Evolutionary conservation across 805 yeast species (phyloP).

Genomic region (Citeromyces nyonsensis): DNA sequence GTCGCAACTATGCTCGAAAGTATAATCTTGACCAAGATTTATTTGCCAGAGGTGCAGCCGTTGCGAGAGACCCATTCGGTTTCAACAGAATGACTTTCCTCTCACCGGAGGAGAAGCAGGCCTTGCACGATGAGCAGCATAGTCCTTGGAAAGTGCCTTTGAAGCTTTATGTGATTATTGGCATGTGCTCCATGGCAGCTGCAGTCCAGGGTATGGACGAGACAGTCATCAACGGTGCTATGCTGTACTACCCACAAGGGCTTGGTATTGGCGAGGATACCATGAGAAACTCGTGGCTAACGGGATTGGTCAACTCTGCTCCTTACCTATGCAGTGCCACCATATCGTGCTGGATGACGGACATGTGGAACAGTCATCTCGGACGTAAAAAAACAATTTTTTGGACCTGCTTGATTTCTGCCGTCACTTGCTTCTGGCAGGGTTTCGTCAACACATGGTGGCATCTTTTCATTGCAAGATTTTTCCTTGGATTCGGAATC

Average conservation of each 20-base stretch:
- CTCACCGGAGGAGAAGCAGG: conserved; percentile 35
- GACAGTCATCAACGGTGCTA: conserved; percentile 61
- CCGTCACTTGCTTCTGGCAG: conserved; percentile 54
- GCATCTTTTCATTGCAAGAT: conserved; percentile 52
- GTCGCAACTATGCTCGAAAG: conserved; percentile 45
- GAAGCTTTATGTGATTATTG: conserved; percentile 37
- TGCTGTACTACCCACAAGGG: conserved; percentile 38
- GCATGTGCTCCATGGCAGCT: conserved; percentile 63
- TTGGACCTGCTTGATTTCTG: conserved; percentile 44
- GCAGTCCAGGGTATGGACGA: conserved; percentile 77
- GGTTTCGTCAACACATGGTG: conserved; percentile 51
- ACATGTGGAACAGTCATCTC: conserved; percentile 33
- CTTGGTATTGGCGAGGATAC: conserved; percentile 33
- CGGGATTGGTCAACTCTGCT: conserved; percentile 53
- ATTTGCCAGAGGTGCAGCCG: conserved; percentile 50
- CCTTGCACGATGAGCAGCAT: conserved; percentile 26
- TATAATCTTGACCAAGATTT: conserved; percentile 40
- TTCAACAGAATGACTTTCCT: conserved; percentile 43
- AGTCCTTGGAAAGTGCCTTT: conserved; percentile 29
- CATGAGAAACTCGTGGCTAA: conserved; percentile 35
- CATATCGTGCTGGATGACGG: conserved; percentile 51
- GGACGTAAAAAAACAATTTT: conserved; percentile 60
- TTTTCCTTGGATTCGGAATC: conserved; percentile 49
- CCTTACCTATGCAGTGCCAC: conserved; percentile 53
- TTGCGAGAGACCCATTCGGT: conserved; percentile 45